These are phyloP conservation scores for Annulohypoxylon stygium DNA, from an alignment of 495 filamentous ascomycete genomes.

Conservation along the genomic window DNA sequence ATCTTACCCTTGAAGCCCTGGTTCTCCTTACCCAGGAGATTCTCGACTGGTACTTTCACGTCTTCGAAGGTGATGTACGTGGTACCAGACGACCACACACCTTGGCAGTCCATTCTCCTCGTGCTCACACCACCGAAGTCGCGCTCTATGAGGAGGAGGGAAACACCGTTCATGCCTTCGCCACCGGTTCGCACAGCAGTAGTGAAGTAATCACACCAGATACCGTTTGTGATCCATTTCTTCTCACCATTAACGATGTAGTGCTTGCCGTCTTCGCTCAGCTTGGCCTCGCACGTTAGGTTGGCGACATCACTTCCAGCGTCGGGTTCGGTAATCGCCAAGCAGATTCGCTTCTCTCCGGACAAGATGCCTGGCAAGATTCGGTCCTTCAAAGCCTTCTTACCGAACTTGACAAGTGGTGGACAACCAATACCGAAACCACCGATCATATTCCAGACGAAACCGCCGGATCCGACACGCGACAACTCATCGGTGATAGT, in stretches of 20 bases:
- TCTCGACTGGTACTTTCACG: slow-evolving; percentile 98
- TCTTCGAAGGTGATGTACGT: slow-evolving; percentile 99
- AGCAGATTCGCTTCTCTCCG: slow-evolving; percentile 95
- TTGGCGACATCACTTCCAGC: slow-evolving; percentile 87
- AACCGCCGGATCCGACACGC: slow-evolving; percentile 86
- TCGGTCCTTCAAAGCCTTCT: slow-evolving; percentile 86
- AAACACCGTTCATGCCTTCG: slow-evolving; percentile 90
- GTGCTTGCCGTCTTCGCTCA: slow-evolving; percentile 93
- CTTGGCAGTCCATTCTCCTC: slow-evolving; percentile 97
- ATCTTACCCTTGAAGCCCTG: slow-evolving; percentile 87
- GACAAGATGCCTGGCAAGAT: slow-evolving; percentile 81
- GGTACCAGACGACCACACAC: slow-evolving; percentile 93
- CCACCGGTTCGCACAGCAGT: slow-evolving; percentile 91
- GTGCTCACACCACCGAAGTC: slow-evolving; percentile 85
- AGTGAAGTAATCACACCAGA: slow-evolving; percentile 98
- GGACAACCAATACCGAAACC: slow-evolving; percentile 95
- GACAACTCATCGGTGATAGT: slow-evolving; percentile 93
- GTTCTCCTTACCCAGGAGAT: slow-evolving; percentile 97
- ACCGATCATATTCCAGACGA: slow-evolving; percentile 98
- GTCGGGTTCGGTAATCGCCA: slow-evolving; percentile 69
- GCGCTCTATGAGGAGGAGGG: slow-evolving; percentile 86
- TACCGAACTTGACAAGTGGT: slow-evolving; percentile 91
- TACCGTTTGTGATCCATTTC: slow-evolving; percentile 99
- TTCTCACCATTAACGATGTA: slow-evolving; percentile 99
- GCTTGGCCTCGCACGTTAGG: slow-evolving; percentile 93